phyloP scores from a whole-genome alignment of 345 rosid species.

The Syzygium grande region DNA sequence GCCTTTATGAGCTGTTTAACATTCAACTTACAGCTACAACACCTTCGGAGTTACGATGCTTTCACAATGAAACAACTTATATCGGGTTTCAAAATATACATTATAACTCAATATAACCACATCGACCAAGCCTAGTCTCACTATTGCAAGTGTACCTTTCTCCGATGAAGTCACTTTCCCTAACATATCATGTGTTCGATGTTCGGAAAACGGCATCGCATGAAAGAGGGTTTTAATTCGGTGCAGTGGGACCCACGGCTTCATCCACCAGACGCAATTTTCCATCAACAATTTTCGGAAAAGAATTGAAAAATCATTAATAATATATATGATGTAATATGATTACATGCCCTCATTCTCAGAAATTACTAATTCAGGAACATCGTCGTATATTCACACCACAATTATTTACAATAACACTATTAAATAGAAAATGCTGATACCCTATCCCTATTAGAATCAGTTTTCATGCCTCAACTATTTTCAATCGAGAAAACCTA shows the following conservation, averaged over 20 bases:
- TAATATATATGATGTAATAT: too few species aligned
- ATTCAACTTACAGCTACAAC: fast-evolving
- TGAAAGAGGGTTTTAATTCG: neutral
- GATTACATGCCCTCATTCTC: neutral
- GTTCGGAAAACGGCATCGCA: neutral
- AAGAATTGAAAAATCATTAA: neutral
- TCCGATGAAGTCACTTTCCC: neutral
- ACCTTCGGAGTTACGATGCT: fast-evolving
- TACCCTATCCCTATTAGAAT: neutral
- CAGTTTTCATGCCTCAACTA: neutral
- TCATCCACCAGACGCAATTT: neutral
- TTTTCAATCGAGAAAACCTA: neutral
- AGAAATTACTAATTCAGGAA: neutral
- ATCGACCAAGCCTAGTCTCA: neutral
- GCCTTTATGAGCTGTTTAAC: neutral
- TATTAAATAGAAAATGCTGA: neutral
- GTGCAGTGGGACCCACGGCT: neutral
- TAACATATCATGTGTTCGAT: neutral
- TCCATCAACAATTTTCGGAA: neutral
- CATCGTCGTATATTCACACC: too few species aligned
- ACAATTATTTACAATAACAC: too few species aligned
- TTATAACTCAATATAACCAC: neutral
- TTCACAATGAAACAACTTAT: fast-evolving
- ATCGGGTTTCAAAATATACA: neutral
- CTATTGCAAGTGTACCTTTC: neutral